phyloP scores from a whole-genome alignment of 768 basidiomycete species.

The Cystofilobasidium macerans region DNA sequence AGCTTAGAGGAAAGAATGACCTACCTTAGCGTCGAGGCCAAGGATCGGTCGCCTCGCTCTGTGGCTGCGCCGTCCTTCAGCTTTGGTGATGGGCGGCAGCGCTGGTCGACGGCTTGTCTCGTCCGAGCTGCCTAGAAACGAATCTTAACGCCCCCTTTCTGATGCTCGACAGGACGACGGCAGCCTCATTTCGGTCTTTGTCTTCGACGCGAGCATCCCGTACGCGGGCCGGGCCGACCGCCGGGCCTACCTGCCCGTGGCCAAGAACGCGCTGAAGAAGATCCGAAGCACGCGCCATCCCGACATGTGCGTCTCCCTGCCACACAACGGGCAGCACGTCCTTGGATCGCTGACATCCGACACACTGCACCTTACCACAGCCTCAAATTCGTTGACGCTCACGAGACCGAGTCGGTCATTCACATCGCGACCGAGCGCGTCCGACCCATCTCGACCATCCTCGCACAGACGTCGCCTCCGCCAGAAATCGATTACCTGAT shows the following conservation, averaged over 20 bases:
- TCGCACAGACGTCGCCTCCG: constrained; percentile 44
- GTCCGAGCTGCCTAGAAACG: no score
- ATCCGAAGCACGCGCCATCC: constrained; percentile 86
- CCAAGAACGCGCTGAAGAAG: constrained; percentile 80
- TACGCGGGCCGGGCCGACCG: constrained; percentile 43
- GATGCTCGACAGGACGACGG: constrained; percentile 64
- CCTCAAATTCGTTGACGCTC: constrained; percentile 84
- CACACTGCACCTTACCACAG: constrained; percentile 24
- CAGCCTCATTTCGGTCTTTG: constrained; percentile 74
- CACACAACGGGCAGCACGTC: no score
- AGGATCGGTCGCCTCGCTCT: no score
- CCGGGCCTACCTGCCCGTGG: constrained; percentile 57
- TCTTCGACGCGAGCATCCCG: constrained; percentile 55
- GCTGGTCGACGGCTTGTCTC: no score
- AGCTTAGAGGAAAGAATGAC: no score
- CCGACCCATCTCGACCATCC: constrained; percentile 53
- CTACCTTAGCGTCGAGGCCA: no score
- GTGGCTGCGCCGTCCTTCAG: no score
- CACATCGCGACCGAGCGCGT: constrained; percentile 94
- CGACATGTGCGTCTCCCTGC: constrained; percentile 57
- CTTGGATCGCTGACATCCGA: no score
- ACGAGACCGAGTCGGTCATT: constrained; percentile 75
- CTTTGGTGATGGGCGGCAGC: no score
- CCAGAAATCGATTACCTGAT: constrained; percentile 77
- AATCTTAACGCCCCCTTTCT: constrained; percentile 19